Conservation (phyloP, 176 grass and related monocot genomes). For the Carex scoparia region DNA sequence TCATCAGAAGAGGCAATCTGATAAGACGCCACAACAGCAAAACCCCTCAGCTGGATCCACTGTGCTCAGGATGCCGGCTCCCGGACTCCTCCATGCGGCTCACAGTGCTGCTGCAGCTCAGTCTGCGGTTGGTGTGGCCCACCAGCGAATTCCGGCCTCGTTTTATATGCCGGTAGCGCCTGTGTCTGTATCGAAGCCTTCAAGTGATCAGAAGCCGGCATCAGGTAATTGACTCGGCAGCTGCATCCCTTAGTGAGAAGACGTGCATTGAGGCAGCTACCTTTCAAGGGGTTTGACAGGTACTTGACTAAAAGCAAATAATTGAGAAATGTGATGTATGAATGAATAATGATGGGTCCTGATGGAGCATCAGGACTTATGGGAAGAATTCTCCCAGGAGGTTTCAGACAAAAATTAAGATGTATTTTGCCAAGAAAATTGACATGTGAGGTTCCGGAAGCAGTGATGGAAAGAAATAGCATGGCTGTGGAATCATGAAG, state of each 20-base stretch:
- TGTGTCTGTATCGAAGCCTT: constrained; percentile 37
- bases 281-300: constrained; percentile 12
- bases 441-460: neutral
- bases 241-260: neutral
- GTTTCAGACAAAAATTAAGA: neutral
- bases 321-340: constrained; percentile 18
- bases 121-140: constrained; percentile 34
- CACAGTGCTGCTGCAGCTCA: constrained; percentile 30
- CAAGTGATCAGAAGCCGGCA: constrained; percentile 71
- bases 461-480: neutral
- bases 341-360: neutral
- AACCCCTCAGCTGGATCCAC: neutral
- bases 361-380: neutral
- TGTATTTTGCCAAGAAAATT: neutral
- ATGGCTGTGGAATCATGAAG: constrained; percentile 5
- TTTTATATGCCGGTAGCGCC: constrained; percentile 43
- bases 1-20: constrained; percentile 43
- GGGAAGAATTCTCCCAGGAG: neutral
- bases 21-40: neutral
- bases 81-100: constrained; percentile 42
- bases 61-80: constrained; percentile 22
- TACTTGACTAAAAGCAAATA: constrained; percentile 12
- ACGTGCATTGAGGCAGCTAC: constrained; percentile 2
- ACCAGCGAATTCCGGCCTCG: constrained; percentile 36
- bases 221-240: constrained; percentile 42